Evolutionary conservation across 2,329 filamentous ascomycete genomes (phyloP).

Genomic region (Nigrospora sphaerica): DNA sequence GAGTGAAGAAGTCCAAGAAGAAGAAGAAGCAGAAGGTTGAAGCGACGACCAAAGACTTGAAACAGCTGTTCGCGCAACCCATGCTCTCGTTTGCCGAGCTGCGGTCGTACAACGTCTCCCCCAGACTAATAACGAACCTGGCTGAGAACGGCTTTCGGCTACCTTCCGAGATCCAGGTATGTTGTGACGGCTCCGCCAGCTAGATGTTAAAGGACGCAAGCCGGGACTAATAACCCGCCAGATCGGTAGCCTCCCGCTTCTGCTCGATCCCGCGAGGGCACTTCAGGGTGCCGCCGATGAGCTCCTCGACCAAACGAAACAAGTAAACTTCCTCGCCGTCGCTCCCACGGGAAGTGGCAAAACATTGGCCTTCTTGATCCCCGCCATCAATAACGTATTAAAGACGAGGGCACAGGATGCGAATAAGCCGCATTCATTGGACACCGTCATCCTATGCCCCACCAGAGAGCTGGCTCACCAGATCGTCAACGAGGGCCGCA

Average conservation of each 20-base stretch:
- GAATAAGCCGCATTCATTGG: conserved; percentile 37
- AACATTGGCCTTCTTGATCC: conserved; percentile 87
- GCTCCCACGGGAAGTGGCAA: conserved; percentile 96
- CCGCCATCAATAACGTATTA: conserved; percentile 71
- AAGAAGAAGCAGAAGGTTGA: conserved; percentile 40
- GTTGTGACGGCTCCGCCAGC: too few relatives aligned
- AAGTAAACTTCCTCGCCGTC: conserved; percentile 74
- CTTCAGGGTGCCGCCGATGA: conserved; percentile 28
- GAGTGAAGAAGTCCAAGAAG: conserved; percentile 49
- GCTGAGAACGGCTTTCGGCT: conserved; percentile 75
- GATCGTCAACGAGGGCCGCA: conserved; percentile 79
- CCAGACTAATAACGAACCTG: conserved; percentile 70
- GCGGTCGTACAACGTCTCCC: conserved; percentile 65
- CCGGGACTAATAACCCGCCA: conserved; percentile 26
- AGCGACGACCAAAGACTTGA: conserved; percentile 42
- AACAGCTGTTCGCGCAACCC: conserved; percentile 70
- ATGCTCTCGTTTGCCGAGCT: conserved; percentile 72
- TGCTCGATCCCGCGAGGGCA: conserved; percentile 53
- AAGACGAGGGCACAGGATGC: conserved; percentile 33
- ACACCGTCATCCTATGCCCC: conserved; percentile 67
- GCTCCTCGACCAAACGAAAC: conserved; percentile 20
- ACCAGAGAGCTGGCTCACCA: conserved; percentile 74
- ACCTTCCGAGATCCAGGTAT: conserved; percentile 73
- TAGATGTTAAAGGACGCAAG: too few relatives aligned
- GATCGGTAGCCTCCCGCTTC: conserved; percentile 72